phyloP scores from a whole-genome alignment of 1,284 basidiomycete species.

The Leccinum griseonigrum region DNA sequence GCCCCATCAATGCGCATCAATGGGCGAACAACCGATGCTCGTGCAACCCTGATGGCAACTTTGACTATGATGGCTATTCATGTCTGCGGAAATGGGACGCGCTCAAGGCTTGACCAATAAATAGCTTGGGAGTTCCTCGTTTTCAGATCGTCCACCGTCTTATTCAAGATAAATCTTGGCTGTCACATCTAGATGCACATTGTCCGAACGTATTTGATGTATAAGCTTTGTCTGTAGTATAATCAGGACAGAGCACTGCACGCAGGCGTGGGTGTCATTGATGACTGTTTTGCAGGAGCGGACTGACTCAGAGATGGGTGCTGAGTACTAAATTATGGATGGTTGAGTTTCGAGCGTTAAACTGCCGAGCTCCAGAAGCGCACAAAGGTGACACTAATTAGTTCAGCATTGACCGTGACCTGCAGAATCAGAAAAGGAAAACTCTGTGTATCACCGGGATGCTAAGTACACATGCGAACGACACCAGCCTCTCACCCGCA shows the following conservation, averaged over 20 bases:
- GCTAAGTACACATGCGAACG: no score
- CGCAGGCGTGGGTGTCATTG: background rate
- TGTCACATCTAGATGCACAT: background rate
- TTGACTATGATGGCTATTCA: slow-evolving; percentile 41
- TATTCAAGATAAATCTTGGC: background rate
- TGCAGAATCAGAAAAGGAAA: no score
- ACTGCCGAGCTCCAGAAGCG: no score
- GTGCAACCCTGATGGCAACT: slow-evolving; percentile 44
- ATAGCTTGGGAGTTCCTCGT: background rate
- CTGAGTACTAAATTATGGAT: background rate
- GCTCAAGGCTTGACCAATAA: background rate
- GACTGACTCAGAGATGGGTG: background rate
- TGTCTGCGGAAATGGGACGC: slow-evolving; percentile 25
- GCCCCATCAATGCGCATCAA: slow-evolving; percentile 48
- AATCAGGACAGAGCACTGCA: background rate
- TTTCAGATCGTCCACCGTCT: background rate
- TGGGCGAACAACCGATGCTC: slow-evolving; percentile 42
- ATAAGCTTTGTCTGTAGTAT: slow-evolving; percentile 3
- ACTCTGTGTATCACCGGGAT: no score
- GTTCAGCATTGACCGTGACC: no score
- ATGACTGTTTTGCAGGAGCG: background rate
- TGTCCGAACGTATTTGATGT: background rate
- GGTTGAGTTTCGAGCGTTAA: no score
- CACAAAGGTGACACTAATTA: no score
- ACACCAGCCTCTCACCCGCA: no score